These are phyloP conservation scores for Saccharomycopsis fermentans DNA, from an alignment of 805 yeast genomes.

Conservation along the genomic window DNA sequence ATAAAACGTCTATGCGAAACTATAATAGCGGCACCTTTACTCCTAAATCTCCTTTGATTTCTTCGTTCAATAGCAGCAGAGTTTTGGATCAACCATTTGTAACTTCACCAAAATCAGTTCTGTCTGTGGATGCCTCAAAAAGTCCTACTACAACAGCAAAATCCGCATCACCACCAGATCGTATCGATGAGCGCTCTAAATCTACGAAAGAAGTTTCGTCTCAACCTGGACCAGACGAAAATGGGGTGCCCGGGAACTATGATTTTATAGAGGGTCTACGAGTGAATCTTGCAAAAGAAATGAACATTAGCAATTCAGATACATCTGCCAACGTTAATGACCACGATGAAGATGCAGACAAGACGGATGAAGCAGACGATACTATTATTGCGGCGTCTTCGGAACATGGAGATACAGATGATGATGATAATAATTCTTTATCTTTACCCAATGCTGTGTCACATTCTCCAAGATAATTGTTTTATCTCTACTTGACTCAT, in stretches of 20 bases:
- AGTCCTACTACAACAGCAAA: background rate
- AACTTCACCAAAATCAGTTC: slow-evolving; percentile 1
- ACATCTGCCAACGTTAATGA: slow-evolving; percentile 19
- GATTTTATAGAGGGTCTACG: background rate
- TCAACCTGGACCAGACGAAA: background rate
- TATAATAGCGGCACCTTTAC: background rate
- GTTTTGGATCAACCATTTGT: background rate
- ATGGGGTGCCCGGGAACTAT: no score
- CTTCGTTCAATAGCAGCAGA: background rate
- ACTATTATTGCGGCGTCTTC: background rate
- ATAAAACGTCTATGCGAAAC: background rate
- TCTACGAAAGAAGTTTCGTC: background rate
- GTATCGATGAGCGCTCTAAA: background rate
- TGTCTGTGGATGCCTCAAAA: background rate
- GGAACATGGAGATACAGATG: slow-evolving; percentile 1
- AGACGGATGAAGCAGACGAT: background rate
- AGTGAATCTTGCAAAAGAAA: background rate
- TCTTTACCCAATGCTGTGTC: slow-evolving; percentile 30
- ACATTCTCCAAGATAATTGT: background rate
- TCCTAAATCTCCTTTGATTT: background rate
- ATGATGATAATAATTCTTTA: slow-evolving; percentile 38
- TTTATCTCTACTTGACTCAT: background rate
- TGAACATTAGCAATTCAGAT: slow-evolving; percentile 2
- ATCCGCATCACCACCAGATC: background rate
- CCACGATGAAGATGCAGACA: slow-evolving; percentile 12